Base-by-base conservation (phyloP, 345 rosid genomes). In the Gossypium anomalum region DNA sequence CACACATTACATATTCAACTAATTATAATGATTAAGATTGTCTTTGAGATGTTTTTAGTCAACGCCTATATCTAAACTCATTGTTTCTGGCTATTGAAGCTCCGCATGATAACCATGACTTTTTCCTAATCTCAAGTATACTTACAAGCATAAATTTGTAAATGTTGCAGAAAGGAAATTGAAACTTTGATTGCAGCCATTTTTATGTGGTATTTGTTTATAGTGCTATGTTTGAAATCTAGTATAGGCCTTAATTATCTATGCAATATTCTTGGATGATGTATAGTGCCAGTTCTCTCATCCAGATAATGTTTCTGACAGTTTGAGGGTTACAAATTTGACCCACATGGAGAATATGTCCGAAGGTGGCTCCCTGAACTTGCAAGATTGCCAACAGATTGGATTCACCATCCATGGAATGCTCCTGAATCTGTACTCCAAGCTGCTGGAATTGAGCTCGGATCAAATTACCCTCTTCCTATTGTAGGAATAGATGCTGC, bases 381-480 rank as follows among this genome's bases (percentile, higher is more conserved):
- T 70, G 87, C 98, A 6, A 90, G 99, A 73, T 91, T 95, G 60
- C 98, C 99, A 17, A 92, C 99, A 47, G 99, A 95, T 75, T 95
- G 99, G 99, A 92, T 95, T 73, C 99, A 95, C 83, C 99, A 95
- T 77, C 99, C 99, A 0, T 92, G 99, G 99, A 89, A 91, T 73
- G 92, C 99, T 56, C 98, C 99, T 73, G 96, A 91, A 71, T 85
- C 88, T 14, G 93, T 95, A 9, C 98, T 92, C 72, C 93, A 90
- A 80, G 98, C 99, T 73, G 99, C 98, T 69, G 99, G 99, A 72
- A 89, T 95, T 38, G 99, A 95, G 84, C 94, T 92, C 2, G 99
- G 98, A 62, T 95, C 98, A 70, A 95, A 92, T 82, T 95, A 95
- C 74, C 99, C 97, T 81, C 89, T 84, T 4, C 98, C 99, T 17